These are phyloP conservation scores for Porcisia deanei DNA, from an alignment of 208 protist genomes.

Conservation along the genomic window DNA sequence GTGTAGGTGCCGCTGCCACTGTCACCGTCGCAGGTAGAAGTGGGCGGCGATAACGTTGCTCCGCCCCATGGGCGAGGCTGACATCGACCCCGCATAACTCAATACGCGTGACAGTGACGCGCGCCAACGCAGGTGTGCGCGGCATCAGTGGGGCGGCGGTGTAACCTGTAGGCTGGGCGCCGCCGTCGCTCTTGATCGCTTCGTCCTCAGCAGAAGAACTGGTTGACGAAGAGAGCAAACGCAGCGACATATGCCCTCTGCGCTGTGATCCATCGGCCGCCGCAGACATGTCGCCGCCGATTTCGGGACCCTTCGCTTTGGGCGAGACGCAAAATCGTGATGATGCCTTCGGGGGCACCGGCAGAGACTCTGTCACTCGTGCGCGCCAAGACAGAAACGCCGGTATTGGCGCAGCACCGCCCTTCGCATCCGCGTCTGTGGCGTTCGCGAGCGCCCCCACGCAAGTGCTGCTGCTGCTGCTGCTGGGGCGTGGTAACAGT, in stretches of 20 bases:
- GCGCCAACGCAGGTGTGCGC: conserved; percentile 8
- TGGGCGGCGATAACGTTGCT: conserved; percentile 13
- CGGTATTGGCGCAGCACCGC: background rate
- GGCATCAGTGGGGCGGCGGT: conserved; percentile 2
- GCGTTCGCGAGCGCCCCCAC: background rate
- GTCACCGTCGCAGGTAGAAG: conserved; percentile 19
- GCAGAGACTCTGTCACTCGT: conserved; percentile 8
- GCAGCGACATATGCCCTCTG: background rate
- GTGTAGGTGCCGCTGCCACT: conserved; percentile 5
- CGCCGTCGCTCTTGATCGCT: background rate
- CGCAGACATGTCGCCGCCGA: background rate
- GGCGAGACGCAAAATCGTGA: background rate
- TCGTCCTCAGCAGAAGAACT: background rate
- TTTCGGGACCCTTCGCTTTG: background rate
- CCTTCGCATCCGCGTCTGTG: background rate
- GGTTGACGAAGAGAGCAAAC: background rate
- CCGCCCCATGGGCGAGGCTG: conserved; percentile 17
- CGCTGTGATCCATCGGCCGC: background rate
- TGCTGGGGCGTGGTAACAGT: background rate
- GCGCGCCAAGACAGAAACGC: conserved; percentile 23
- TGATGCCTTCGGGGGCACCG: background rate
- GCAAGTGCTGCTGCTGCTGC: background rate
- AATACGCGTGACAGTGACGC: conserved; percentile 20
- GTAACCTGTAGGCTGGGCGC: background rate
- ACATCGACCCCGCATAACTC: conserved; percentile 26